Conservation (phyloP, 2,329 filamentous ascomycete species). For the Waltergamsia citrina region DNA sequence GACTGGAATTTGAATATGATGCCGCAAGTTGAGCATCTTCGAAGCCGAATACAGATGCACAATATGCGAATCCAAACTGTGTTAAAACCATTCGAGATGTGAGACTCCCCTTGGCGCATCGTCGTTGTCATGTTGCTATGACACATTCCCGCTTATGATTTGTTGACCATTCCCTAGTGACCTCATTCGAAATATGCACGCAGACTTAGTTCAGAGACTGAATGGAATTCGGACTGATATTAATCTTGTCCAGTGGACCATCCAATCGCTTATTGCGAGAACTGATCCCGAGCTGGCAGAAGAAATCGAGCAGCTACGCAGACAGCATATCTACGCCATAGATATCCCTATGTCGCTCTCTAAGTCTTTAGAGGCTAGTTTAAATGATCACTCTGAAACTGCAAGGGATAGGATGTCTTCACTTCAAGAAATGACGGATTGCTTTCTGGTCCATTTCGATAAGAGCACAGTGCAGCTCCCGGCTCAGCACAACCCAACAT, state of each 20-base stretch:
- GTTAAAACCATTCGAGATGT: slow-evolving; percentile 26
- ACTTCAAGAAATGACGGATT: background rate
- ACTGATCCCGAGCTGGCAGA: background rate
- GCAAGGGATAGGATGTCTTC: background rate
- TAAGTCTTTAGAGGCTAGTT: too few species aligned
- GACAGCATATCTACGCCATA: background rate
- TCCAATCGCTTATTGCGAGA: background rate
- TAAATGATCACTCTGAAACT: background rate
- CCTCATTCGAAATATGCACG: background rate
- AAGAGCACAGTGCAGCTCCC: background rate
- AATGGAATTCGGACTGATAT: background rate
- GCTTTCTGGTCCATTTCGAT: slow-evolving; percentile 1
- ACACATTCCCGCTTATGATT: background rate
- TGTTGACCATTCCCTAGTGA: background rate
- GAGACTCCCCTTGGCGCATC: slow-evolving; percentile 5
- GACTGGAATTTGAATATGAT: slow-evolving; percentile 25
- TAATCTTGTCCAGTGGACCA: background rate
- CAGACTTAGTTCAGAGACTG: background rate
- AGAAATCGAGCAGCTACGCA: background rate
- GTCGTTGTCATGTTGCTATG: too few species aligned
- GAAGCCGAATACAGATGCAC: slow-evolving; percentile 20
- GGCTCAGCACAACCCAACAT: background rate
- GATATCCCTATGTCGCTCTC: too few species aligned
- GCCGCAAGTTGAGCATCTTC: slow-evolving; percentile 19
- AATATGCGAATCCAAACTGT: slow-evolving; percentile 21